Base-by-base conservation (phyloP, 805 yeast species). In the Lipomyces japonicus region DNA sequence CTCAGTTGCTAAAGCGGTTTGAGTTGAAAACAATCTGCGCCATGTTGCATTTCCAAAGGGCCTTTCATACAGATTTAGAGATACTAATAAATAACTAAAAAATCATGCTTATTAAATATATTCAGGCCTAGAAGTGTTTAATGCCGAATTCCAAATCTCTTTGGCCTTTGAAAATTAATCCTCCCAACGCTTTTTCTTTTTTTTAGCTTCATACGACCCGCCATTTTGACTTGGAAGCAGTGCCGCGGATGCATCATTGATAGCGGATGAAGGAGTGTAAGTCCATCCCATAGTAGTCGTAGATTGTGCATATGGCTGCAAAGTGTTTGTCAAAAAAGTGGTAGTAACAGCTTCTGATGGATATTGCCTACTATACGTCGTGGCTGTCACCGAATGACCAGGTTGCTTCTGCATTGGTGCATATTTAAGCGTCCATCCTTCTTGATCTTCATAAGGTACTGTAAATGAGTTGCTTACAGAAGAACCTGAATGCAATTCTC, bases 391-490 rank as follows among this genome's bases (percentile, higher is more conserved):
- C 7, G 69, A 70, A 1, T 84, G 63, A 2, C 83, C 86, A 4
- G 98, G 97, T 68, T 88, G 96, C 51, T 74, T 65, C 70, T 90
- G 97, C 96, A 89, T 87, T 46, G 97, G 96, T 1, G 97, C 97
- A 67, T 70, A 86, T 61, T 90, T 77, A 7, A 86, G 79, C 19
- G 60, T 67, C 52, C 61, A 60, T 26, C 96, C 96, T 0, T 93
- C 83, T 70, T 91, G 97, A 60, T 61, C 56, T 2, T 86, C 77
- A 69, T 90, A 91, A 1, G 95, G 76, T 4, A 89, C 70, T 2
- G 82, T 64, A 65, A 83, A 84, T 2, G 88, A 81, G 42, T 50
- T 28, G 0, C 76, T 67, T n/a, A 67, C 65, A 7, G 65, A 65
- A 2, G 66, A 62, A 24, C 60, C 65, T 4, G 73, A 65, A 18